Percentiles rank a stretch among this genome's conserved stretches.
These are phyloP conservation scores for Trichoderma cornu-damae DNA, from an alignment of 2,329 filamentous ascomycete genomes.

Conservation along the genomic window DNA sequence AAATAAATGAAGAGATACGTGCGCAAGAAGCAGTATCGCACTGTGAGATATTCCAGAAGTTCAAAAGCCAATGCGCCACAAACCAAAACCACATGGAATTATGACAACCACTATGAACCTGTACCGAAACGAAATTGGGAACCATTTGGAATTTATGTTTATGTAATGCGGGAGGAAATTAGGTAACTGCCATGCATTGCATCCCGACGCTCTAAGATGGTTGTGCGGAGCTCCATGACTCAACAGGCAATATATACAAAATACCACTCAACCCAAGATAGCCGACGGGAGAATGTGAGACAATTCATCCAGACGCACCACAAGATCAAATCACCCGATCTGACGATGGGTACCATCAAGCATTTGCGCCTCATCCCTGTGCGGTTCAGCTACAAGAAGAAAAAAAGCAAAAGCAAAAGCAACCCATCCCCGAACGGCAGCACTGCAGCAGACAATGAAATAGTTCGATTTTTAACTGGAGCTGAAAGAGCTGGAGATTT, in stretches of 20 bases:
- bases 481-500: slow-evolving; percentile 6
- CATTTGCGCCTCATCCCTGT: not conserved
- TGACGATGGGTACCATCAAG: not conserved
- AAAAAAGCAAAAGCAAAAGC: too few species aligned
- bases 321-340: slow-evolving; percentile 1
- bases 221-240: not conserved
- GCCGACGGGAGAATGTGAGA: slow-evolving; percentile 10
- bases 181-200: not conserved
- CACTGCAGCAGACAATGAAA: not conserved
- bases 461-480: not conserved
- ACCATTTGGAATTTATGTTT: not conserved
- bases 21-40: too few species aligned
- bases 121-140: too few species aligned
- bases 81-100: not conserved
- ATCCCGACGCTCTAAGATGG: not conserved
- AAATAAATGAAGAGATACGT: too few species aligned
- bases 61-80: not conserved
- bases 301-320: not conserved
- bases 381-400: not conserved
- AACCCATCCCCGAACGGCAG: not conserved
- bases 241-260: not conserved
- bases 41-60: too few species aligned
- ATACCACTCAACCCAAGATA: not conserved
- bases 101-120: too few species aligned
- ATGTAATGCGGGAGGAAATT: not conserved